Percentiles rank a stretch among this genome's conserved stretches.
Evolutionary conservation across 306 rosid genomes (phyloP).

Genomic region (Lathyrus sativus): DNA sequence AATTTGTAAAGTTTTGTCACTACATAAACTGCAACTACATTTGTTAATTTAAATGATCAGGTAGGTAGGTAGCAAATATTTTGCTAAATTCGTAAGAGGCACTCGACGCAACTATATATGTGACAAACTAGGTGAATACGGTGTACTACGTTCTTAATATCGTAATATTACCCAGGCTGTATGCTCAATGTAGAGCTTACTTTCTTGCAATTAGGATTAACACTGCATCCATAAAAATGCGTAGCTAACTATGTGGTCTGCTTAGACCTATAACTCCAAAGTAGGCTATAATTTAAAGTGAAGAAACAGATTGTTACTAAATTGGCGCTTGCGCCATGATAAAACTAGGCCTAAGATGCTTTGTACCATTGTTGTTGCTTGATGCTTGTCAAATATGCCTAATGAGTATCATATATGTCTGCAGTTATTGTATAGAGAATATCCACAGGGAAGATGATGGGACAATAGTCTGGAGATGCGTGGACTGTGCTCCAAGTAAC

Average conservation of each 20-base stretch:
- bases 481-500: slow-evolving; percentile 34
- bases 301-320: slow-evolving; percentile 2
- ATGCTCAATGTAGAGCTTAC: slow-evolving; percentile 6
- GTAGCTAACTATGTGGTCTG: not conserved
- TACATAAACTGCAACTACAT: not conserved
- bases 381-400: slow-evolving; percentile 10
- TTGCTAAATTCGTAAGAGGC: not conserved
- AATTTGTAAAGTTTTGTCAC: not conserved
- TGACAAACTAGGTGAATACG: slow-evolving; percentile 1
- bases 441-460: slow-evolving; percentile 32
- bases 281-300: slow-evolving; percentile 5
- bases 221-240: not conserved
- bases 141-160: not conserved
- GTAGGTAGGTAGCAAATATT: not conserved
- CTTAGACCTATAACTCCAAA: not conserved
- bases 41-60: slow-evolving; percentile 2
- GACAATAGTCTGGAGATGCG: slow-evolving; percentile 40
- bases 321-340: not conserved
- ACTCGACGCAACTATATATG: slow-evolving; percentile 3
- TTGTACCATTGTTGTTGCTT: not conserved
- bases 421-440: slow-evolving; percentile 40
- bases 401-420: slow-evolving; percentile 2
- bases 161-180: not conserved
- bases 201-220: slow-evolving; percentile 6
- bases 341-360: slow-evolving; percentile 11